Evolutionary conservation across 805 yeast genomes (phyloP), one percentile per base, ranked within the genome.

Genomic region (Starmerella kuoi): DNA sequence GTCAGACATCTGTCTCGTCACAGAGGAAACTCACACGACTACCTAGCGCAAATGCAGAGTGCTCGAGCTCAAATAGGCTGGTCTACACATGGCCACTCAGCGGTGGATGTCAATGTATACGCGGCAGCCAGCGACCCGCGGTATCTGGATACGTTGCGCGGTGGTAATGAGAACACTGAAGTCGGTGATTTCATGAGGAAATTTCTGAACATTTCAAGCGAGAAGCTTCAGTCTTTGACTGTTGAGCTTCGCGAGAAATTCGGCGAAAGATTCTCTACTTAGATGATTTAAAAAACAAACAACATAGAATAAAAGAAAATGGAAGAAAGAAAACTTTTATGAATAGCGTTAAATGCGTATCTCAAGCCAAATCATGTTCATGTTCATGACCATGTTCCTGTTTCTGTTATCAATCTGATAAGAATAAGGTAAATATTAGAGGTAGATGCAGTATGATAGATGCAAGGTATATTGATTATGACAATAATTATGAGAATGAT

Each of bases 41-140:
- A 68, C 31, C 60, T 85, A 43, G 79, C 82, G 55, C 69, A 76
- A 42, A 72, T 87, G 72, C 72, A 85, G 9, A 80, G 94, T 1
- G 55, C 63, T n/a, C 73, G 94, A 49, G 85, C 96, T 0, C 81
- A 81, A 60, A 74, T 85, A 15, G 96, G 95, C n/a, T 87, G 95
- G 95, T 70, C 94, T 8, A 87, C 96, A 0, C 94, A 85, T 55
- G 97, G 96, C 24, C 97, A 87, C 61, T 78, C 94, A 18, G 95
- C 95, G 0, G 95, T 87, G 14, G 97, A 87, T 61, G 95, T 87
- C 28, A 87, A 88, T 56, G 81, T 88, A 37, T 87, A 87, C 58
- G 95, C 80, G 0, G 71, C 86, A 25, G 28, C 42, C 9, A 79
- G 67, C 37, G 53, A 61, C 6, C 67, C 76, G 24, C 25, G 38